These are phyloP conservation scores for Pseudogymnoascus sp. DNA, from an alignment of 2,329 filamentous ascomycete species.

Conservation along the genomic window DNA sequence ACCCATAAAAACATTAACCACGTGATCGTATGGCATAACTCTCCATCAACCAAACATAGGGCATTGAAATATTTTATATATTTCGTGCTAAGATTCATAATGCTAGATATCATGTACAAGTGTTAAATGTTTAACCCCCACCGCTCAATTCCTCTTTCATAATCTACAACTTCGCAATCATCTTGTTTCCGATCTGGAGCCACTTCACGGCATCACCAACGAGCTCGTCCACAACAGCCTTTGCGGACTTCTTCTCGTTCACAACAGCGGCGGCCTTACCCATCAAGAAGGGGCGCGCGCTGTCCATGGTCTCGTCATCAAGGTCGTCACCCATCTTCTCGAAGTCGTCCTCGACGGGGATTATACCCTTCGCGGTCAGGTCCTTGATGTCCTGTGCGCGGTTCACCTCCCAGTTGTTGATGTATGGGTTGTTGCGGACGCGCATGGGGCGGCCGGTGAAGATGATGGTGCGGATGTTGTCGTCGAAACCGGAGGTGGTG, in stretches of 20 bases:
- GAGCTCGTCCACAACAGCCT: constrained; percentile 90
- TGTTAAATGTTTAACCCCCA: neutral
- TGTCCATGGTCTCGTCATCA: constrained; percentile 82
- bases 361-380: constrained; percentile 77
- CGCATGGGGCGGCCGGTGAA: constrained; percentile 95
- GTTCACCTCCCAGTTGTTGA: constrained; percentile 93
- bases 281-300: constrained; percentile 88
- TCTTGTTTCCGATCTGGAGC: constrained; percentile 59
- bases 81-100: constrained; percentile 4
- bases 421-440: constrained; percentile 89
- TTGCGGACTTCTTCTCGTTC: constrained; percentile 85
- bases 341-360: constrained; percentile 90
- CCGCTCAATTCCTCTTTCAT: neutral
- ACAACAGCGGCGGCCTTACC: constrained; percentile 92
- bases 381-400: constrained; percentile 84
- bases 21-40: neutral
- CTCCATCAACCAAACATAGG: neutral
- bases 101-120: constrained; percentile 5
- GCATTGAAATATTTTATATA: neutral
- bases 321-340: constrained; percentile 71
- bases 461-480: constrained; percentile 95
- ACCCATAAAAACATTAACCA: neutral
- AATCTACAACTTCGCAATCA: constrained; percentile 59
- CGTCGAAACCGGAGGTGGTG: constrained; percentile 81
- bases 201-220: constrained; percentile 69